These are phyloP conservation scores for Pulveroboletus sp. DNA, from an alignment of 768 basidiomycete species.

Conservation along the genomic window DNA sequence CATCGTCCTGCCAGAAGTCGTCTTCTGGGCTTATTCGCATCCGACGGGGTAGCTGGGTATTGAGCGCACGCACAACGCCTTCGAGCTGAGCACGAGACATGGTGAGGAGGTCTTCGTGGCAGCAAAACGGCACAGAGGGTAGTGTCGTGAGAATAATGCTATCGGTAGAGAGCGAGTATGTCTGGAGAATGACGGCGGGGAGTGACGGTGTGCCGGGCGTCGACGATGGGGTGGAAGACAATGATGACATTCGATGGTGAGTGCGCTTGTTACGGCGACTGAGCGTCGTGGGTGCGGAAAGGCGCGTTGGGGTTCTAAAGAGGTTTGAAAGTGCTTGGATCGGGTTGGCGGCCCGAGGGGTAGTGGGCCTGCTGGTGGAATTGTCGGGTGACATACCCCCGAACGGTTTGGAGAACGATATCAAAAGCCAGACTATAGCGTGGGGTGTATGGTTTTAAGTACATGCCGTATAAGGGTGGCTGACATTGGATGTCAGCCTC, in stretches of 20 bases:
- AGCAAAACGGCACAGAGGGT: slow-evolving; percentile 58
- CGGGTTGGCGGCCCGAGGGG: slow-evolving; percentile 10
- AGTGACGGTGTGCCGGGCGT: slow-evolving; percentile 6
- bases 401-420: background rate
- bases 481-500: slow-evolving; percentile 12
- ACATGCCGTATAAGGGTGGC: background rate
- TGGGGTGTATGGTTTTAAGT: background rate
- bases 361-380: background rate
- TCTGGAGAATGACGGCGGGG: slow-evolving; percentile 54
- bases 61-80: slow-evolving; percentile 49
- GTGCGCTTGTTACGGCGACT: slow-evolving; percentile 20
- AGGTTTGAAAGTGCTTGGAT: slow-evolving; percentile 16
- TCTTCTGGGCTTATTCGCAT: slow-evolving; percentile 44
- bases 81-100: slow-evolving; percentile 56
- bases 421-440: background rate
- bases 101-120: slow-evolving; percentile 65
- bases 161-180: slow-evolving; percentile 44
- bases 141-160: slow-evolving; percentile 63
- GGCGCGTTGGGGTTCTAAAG: slow-evolving; percentile 22
- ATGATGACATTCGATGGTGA: slow-evolving; percentile 10
- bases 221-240: slow-evolving; percentile 6
- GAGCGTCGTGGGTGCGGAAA: slow-evolving; percentile 17
- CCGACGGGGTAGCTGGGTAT: slow-evolving; percentile 48
- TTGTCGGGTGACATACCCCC: slow-evolving; percentile 8
- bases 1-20: slow-evolving; percentile 18